These are phyloP conservation scores for Iris pallida DNA, from an alignment of 116 monocot species.

Conservation along the genomic window DNA sequence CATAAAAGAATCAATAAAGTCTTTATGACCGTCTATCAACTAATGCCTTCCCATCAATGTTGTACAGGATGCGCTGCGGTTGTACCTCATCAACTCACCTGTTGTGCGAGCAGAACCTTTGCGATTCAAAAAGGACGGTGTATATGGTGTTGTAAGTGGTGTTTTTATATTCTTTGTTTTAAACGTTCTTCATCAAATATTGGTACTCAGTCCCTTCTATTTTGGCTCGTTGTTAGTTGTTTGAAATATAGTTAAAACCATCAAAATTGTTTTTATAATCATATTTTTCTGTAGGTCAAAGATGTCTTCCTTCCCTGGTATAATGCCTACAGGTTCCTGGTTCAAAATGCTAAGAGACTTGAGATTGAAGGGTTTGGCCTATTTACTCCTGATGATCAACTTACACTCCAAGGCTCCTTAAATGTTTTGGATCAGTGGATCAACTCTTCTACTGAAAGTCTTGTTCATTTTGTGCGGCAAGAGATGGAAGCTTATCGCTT, in stretches of 20 bases:
- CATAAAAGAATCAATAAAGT: too few relatives aligned
- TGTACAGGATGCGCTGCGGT: conserved; percentile 75
- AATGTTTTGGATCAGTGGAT: conserved; percentile 98
- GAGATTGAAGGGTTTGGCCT: conserved; percentile 61
- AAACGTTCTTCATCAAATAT: background rate
- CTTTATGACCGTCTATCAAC: background rate
- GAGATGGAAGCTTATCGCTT: conserved; percentile 95
- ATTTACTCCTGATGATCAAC: conserved; percentile 55
- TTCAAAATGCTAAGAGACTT: conserved; percentile 91
- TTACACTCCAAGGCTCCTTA: conserved; percentile 46
- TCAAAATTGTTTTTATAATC: background rate
- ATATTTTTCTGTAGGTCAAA: conserved; percentile 54
- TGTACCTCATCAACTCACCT: conserved; percentile 90
- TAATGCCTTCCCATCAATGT: background rate
- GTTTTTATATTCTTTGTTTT: background rate
- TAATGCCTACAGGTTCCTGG: conserved; percentile 91
- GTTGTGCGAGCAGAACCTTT: conserved; percentile 89
- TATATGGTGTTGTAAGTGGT: conserved; percentile 76
- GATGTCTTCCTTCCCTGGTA: conserved; percentile 99
- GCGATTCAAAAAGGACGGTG: conserved; percentile 79
- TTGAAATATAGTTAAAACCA: too few relatives aligned
- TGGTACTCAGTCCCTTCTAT: background rate
- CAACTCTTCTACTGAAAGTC: conserved; percentile 91
- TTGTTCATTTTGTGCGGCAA: conserved; percentile 81
- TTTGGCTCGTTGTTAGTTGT: background rate